Conservation (phyloP, 164 flowering plant genomes). For the Amborella trichopoda region DNA sequence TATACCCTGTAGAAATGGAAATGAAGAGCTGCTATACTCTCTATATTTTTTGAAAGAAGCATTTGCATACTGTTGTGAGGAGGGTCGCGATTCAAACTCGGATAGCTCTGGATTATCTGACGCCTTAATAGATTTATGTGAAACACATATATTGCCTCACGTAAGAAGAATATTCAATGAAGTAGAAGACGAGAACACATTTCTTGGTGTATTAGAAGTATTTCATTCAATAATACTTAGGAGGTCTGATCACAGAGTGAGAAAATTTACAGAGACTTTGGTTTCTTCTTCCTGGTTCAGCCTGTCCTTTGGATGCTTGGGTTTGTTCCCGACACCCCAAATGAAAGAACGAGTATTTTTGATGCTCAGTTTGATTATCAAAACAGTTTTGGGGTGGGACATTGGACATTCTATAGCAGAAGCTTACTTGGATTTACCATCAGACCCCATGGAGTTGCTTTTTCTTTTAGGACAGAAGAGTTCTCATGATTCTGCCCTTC, state of each 20-base stretch:
- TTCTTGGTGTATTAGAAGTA: constrained; percentile 61
- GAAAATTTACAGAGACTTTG: constrained; percentile 34
- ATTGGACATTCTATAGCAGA: constrained; percentile 66
- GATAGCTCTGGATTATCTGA: constrained; percentile 15
- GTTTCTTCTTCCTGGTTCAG: constrained; percentile 70
- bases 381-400: constrained; percentile 42
- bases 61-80: constrained; percentile 30
- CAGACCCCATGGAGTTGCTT: constrained; percentile 78
- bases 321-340: constrained; percentile 59
- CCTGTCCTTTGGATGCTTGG: constrained; percentile 66
- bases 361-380: constrained; percentile 58
- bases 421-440: constrained; percentile 52
- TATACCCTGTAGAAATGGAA: constrained; percentile 16
- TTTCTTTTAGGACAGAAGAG: constrained; percentile 76
- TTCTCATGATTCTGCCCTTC: constrained; percentile 29
- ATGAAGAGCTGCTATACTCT: constrained; percentile 41
- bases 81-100: constrained; percentile 9
- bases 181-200: constrained; percentile 44
- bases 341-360: constrained; percentile 63
- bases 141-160: constrained; percentile 60
- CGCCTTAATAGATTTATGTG: constrained; percentile 39
- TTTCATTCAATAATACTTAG: constrained; percentile 55
- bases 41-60: constrained; percentile 72
- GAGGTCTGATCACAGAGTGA: constrained; percentile 24
- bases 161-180: constrained; percentile 29